Evolutionary conservation across 1,139 yeast species (phyloP).

Genomic region (Protomyces pachydermus): DNA sequence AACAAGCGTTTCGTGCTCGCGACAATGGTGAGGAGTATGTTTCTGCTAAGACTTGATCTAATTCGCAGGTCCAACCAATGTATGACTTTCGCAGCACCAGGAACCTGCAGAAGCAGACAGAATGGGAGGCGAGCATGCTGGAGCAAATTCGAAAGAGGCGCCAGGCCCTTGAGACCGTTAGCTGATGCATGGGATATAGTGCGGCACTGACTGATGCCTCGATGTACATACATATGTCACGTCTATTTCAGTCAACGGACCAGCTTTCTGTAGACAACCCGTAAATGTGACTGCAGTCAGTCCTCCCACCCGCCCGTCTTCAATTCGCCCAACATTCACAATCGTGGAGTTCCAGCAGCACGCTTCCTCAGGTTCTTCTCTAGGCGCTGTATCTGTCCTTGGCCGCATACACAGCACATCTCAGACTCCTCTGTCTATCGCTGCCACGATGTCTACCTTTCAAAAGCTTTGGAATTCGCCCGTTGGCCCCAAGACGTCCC

Average conservation of each 20-base stretch:
- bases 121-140: neutral
- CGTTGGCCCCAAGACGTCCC: conserved; percentile 19
- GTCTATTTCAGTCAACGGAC: too few relatives aligned
- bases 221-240: too few relatives aligned
- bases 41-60: neutral
- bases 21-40: neutral
- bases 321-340: too few relatives aligned
- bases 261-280: too few relatives aligned
- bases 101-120: neutral
- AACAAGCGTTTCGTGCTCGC: neutral
- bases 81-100: neutral
- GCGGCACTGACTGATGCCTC: too few relatives aligned
- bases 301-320: too few relatives aligned
- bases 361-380: too few relatives aligned
- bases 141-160: neutral
- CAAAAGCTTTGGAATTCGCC: conserved; percentile 18
- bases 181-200: too few relatives aligned
- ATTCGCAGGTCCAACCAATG: neutral
- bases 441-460: neutral
- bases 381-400: too few relatives aligned
- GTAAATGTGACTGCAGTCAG: too few relatives aligned
- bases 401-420: too few relatives aligned
- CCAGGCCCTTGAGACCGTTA: neutral
- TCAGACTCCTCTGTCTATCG: neutral
- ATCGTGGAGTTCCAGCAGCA: too few relatives aligned